Evolutionary conservation across 805 yeast genomes (phyloP), one percentile per base, ranked within the genome.

Genomic region (Zygosaccharomyces siamensis): DNA sequence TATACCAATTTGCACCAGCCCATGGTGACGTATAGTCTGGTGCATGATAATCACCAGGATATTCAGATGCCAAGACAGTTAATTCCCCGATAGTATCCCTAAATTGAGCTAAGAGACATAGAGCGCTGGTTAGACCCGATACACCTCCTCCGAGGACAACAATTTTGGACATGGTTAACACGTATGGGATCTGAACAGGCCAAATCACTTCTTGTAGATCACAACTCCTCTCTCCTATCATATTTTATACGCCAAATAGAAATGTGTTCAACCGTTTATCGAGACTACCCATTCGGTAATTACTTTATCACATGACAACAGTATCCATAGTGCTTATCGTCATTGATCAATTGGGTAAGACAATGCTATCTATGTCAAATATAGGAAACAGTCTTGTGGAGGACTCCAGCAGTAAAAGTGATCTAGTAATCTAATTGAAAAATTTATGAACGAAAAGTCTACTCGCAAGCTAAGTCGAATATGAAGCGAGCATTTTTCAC

Each of bases 1-100:
- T 77, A 42, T 70, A 72, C 86, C 88, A 83, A 56, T 83, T 79
- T 40, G 88, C 89, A 3, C 89, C 89, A 0, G 88, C 89, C 61
- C 72, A 78, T 3, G 88, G 87, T 0, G 85, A 80, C 2, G 86
- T 74, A 59, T 79, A 83, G 7, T 73, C 73, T 11, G 64, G 64
- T 36, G 74, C 68, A 44, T 74, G 73, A 27, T 69, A 59, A 46
- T 82, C 86, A 1, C 85, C 84, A 1, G 86, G 86, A 24, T 81
- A 60, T 52, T 75, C 67, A 24, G 68, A 63, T 1, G 75, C 75
- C 2, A 78, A 56, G 23, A 78, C 64, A 1, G 74, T 67, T 5
- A 77, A 75, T 14, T 49, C 52, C 33, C 47, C 28, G 21, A 59
- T 53, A 28, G 43, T 21, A 20, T 66, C 64, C 52, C 75, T 71